Conservation (phyloP, 768 basidiomycete species). For the Amyloporia xantha region DNA sequence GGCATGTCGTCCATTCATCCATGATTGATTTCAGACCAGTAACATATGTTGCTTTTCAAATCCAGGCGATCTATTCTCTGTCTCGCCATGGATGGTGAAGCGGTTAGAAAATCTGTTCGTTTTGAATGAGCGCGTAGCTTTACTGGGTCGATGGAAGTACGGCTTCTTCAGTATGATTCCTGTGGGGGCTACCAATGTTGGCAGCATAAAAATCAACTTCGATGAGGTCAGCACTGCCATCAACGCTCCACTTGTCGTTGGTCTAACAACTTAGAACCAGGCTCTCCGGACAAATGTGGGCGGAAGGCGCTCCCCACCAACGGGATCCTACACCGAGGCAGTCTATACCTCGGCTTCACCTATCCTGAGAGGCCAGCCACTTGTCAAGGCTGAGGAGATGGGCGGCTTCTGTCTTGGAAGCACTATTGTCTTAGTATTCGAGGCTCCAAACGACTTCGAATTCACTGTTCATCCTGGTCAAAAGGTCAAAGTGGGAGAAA, state of each 20-base stretch:
- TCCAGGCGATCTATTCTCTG: conserved; percentile 90
- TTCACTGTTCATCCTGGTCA: conserved; percentile 73
- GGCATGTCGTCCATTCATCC: conserved; percentile 41
- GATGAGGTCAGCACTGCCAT: conserved; percentile 68
- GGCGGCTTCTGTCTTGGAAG: conserved; percentile 94
- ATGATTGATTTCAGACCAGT: not conserved
- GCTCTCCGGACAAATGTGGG: conserved; percentile 87
- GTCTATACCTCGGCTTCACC: conserved; percentile 82
- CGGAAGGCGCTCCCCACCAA: conserved; percentile 55
- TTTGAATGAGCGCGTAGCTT: conserved; percentile 94
- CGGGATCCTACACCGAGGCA: conserved; percentile 88
- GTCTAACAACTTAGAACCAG: conserved; percentile 32
- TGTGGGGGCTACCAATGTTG: conserved; percentile 97
- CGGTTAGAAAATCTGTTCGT: conserved; percentile 91
- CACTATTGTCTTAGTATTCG: conserved; percentile 95
- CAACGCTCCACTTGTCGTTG: too few relatives aligned
- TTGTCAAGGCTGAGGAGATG: conserved; percentile 88
- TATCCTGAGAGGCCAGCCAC: conserved; percentile 81
- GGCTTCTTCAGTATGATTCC: conserved; percentile 98
- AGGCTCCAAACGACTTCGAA: conserved; percentile 81
- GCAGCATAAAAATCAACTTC: conserved; percentile 93
- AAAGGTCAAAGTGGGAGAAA: conserved; percentile 83
- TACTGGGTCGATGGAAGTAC: conserved; percentile 90
- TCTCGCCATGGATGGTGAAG: conserved; percentile 93
- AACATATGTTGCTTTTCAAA: not conserved